Conservation (phyloP, 805 yeast species). For the Yarrowia hollandica region DNA sequence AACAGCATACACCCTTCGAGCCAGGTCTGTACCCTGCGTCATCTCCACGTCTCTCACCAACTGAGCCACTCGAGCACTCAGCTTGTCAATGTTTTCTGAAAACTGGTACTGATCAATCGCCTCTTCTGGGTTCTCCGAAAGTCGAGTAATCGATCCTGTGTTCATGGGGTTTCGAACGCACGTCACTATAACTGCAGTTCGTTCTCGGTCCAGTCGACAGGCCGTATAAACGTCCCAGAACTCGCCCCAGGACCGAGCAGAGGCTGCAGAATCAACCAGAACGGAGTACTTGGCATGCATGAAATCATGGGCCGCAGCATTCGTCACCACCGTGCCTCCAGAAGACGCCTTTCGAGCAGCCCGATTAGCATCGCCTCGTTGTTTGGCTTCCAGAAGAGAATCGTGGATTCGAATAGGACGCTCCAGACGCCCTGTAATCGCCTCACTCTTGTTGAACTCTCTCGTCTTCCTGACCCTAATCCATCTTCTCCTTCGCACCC, state of each 20-base stretch:
- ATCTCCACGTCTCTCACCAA: conserved; percentile 15
- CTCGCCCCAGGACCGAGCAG: background rate
- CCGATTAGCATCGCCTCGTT: background rate
- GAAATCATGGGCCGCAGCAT: background rate
- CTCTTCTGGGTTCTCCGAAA: conserved; percentile 8
- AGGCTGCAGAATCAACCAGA: conserved; percentile 4
- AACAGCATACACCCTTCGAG: background rate
- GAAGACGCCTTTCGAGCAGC: background rate
- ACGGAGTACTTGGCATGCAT: conserved; percentile 11
- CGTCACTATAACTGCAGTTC: background rate
- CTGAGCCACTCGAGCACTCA: background rate
- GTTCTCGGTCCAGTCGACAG: conserved; percentile 25
- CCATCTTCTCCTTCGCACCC: conserved; percentile 71
- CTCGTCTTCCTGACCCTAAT: conserved; percentile 42
- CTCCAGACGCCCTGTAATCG: conserved; percentile 20
- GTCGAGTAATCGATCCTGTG: background rate
- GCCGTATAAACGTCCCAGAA: conserved; percentile 24
- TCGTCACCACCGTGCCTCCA: background rate
- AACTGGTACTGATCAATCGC: conserved; percentile 25
- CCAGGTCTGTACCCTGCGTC: background rate
- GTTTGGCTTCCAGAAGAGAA: conserved; percentile 1
- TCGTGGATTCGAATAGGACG: conserved; percentile 9
- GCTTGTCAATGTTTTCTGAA: conserved; percentile 17
- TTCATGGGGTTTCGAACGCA: conserved; percentile 2
- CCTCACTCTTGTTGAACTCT: conserved; percentile 1